These are phyloP conservation scores for Alternaria tenuissima DNA, from an alignment of 2,329 filamentous ascomycete genomes.

Conservation along the genomic window DNA sequence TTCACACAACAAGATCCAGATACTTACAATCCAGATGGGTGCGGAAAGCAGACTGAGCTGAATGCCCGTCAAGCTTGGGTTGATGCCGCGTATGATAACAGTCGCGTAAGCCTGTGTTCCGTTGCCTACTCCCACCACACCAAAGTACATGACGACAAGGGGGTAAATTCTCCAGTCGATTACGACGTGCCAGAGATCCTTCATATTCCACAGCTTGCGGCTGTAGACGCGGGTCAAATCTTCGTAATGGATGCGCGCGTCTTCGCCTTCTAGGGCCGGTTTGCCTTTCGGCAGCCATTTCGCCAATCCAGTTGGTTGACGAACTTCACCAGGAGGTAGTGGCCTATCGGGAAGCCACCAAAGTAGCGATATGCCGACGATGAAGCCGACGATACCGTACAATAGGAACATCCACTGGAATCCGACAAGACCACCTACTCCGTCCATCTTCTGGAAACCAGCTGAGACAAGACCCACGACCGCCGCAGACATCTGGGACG, in stretches of 20 bases:
- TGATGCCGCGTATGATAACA: conserved; percentile 83
- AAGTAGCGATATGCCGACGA: conserved; percentile 75
- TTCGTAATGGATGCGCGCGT: conserved; percentile 82
- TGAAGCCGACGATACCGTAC: conserved; percentile 78
- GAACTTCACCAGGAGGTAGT: conserved; percentile 71
- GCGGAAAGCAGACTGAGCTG: conserved; percentile 84
- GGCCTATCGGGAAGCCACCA: conserved; percentile 94
- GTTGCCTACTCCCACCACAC: conserved; percentile 90
- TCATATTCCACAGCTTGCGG: conserved; percentile 73
- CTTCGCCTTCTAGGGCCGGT: conserved; percentile 77
- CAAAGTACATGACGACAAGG: conserved; percentile 89
- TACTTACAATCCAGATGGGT: conserved; percentile 86
- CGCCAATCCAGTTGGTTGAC: conserved; percentile 61
- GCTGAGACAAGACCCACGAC: conserved; percentile 90
- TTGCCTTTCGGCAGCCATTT: conserved; percentile 73
- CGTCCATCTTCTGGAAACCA: conserved; percentile 92
- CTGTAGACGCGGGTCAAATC: conserved; percentile 85
- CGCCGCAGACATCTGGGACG: conserved; percentile 85
- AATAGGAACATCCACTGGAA: conserved; percentile 94
- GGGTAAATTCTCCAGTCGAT: conserved; percentile 91
- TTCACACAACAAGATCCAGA: not conserved
- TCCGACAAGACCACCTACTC: conserved; percentile 75
- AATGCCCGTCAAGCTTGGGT: conserved; percentile 75
- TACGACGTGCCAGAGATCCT: conserved; percentile 74
- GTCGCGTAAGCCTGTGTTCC: conserved; percentile 88